A percentile compares a stretch with the other conserved stretches of the same genome.
Conservation (phyloP, 1,284 basidiomycete genomes). For the Termitomyces sp. region DNA sequence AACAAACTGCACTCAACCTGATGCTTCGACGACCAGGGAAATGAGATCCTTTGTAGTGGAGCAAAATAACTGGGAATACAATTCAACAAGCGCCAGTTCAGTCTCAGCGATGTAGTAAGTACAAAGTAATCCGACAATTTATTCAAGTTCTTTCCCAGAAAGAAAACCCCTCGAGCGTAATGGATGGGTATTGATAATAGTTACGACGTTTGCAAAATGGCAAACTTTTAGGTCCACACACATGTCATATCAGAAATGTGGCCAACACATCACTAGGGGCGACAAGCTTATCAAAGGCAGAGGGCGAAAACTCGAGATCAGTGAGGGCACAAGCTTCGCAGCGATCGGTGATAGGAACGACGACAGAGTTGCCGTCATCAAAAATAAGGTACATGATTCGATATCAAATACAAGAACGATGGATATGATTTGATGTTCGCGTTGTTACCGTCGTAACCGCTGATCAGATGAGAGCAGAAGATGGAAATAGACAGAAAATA, state of each 20-base stretch:
- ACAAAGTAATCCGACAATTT: background rate
- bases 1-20: background rate
- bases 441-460: slow-evolving; percentile 45
- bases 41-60: slow-evolving; percentile 5
- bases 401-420: background rate
- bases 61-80: slow-evolving; percentile 18
- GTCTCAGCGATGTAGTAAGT: background rate
- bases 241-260: slow-evolving; percentile 48
- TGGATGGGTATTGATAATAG: slow-evolving; percentile 13
- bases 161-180: slow-evolving; percentile 23
- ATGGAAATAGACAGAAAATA: slow-evolving; percentile 15
- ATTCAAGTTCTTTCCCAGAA: slow-evolving; percentile 14
- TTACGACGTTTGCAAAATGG: slow-evolving; percentile 15
- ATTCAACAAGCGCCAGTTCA: slow-evolving; percentile 20
- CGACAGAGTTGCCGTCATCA: slow-evolving; percentile 50
- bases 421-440: slow-evolving; percentile 66
- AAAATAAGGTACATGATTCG: slow-evolving; percentile 5
- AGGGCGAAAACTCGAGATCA: slow-evolving; percentile 56
- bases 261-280: slow-evolving; percentile 37
- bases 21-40: background rate
- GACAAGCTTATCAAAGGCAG: slow-evolving; percentile 43
- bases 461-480: slow-evolving; percentile 20
- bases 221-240: slow-evolving; percentile 29
- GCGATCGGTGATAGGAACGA: slow-evolving; percentile 53
- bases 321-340: slow-evolving; percentile 48